phyloP scores from a whole-genome alignment of 495 filamentous ascomycete species.

The Aspergillus diversus region DNA sequence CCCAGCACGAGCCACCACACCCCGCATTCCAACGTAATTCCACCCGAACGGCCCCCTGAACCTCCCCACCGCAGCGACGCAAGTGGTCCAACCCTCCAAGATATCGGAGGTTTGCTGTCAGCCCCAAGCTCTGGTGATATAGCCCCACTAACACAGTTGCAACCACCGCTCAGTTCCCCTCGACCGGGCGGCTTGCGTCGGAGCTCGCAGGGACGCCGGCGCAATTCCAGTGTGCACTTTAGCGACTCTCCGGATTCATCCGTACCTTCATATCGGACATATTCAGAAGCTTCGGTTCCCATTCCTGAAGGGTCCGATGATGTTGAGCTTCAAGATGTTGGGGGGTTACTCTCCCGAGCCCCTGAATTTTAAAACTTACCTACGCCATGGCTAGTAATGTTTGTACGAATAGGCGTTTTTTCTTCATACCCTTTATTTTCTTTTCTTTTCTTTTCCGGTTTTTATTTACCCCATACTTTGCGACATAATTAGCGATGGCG shows the following conservation, averaged over 20 bases:
- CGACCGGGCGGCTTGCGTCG: slow-evolving; percentile 20
- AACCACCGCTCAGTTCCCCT: slow-evolving; percentile 27
- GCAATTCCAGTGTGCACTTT: slow-evolving; percentile 30
- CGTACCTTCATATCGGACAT: slow-evolving; percentile 30
- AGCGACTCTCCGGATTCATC: slow-evolving; percentile 21
- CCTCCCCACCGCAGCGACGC: slow-evolving; percentile 37
- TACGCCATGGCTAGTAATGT: background rate
- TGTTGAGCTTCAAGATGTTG: slow-evolving; percentile 57
- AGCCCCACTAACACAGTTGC: slow-evolving; percentile 22
- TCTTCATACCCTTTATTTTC: background rate
- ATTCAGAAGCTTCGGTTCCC: slow-evolving; percentile 27
- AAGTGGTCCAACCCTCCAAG: slow-evolving; percentile 59
- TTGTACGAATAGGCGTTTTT: background rate
- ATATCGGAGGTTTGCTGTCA: slow-evolving; percentile 57
- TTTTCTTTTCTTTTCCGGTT: slow-evolving; percentile 1
- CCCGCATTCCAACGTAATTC: slow-evolving; percentile 9
- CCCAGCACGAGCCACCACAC: slow-evolving; percentile 18
- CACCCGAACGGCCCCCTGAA: background rate
- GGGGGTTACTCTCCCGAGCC: slow-evolving; percentile 49
- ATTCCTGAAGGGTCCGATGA: slow-evolving; percentile 27
- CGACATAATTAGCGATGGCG: slow-evolving; percentile 10
- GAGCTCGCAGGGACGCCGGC: slow-evolving; percentile 15
- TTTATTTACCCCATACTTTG: background rate
- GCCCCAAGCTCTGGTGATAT: slow-evolving; percentile 28
- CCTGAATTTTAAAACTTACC: background rate